These are phyloP conservation scores for Kodamaea alishanica DNA, from an alignment of 1,139 yeast species.

Conservation along the genomic window DNA sequence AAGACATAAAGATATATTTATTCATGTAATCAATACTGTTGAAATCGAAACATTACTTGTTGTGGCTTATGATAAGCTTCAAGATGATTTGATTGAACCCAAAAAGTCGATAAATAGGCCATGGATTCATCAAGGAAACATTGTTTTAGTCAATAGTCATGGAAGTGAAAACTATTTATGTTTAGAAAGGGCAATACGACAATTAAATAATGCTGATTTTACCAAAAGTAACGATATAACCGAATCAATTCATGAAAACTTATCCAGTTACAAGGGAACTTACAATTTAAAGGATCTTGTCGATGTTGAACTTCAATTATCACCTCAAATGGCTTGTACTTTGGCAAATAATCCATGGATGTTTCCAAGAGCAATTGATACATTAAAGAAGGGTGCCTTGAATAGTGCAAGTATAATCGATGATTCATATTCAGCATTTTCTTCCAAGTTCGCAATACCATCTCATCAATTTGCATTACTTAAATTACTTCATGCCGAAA, in stretches of 20 bases:
- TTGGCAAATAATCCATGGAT: slow-evolving; percentile 10
- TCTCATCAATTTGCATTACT: slow-evolving; percentile 1
- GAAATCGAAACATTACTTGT: slow-evolving; percentile 56
- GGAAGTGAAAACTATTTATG: slow-evolving; percentile 2
- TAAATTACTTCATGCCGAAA: background rate
- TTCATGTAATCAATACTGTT: slow-evolving; percentile 46
- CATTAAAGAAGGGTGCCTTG: background rate
- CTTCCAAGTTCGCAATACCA: slow-evolving; percentile 2
- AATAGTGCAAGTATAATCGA: too few relatives aligned
- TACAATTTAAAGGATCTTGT: slow-evolving; percentile 8
- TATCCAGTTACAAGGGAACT: slow-evolving; percentile 1
- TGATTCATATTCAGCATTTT: too few relatives aligned
- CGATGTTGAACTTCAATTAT: slow-evolving; percentile 9
- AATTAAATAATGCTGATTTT: slow-evolving; percentile 9
- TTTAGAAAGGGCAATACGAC: slow-evolving; percentile 9
- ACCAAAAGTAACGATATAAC: slow-evolving; percentile 4
- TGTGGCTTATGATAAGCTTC: slow-evolving; percentile 43
- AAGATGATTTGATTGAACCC: slow-evolving; percentile 20
- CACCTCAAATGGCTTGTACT: background rate
- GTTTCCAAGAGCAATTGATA: slow-evolving; percentile 7
- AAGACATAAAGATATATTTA: slow-evolving; percentile 29
- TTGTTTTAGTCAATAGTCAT: slow-evolving; percentile 19
- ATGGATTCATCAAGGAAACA: slow-evolving; percentile 37
- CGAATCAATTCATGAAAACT: background rate
- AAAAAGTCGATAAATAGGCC: slow-evolving; percentile 37